These are phyloP conservation scores for Acanthamoeba triangularis DNA, from an alignment of 208 protist genomes.

Conservation along the genomic window DNA sequence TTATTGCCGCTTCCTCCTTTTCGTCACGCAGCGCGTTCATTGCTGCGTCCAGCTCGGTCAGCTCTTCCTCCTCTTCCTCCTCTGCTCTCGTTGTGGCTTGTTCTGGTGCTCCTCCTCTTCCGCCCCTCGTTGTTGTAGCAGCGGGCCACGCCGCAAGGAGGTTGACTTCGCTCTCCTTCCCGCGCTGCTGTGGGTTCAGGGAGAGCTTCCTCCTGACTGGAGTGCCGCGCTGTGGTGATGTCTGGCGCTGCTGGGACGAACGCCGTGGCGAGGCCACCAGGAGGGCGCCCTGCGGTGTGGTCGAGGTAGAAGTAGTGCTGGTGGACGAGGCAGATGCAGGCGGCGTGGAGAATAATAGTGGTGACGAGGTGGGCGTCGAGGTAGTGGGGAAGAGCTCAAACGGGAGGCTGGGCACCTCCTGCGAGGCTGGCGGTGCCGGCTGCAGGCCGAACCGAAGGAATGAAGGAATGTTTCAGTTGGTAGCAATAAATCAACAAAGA, in stretches of 20 bases:
- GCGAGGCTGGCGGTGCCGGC: background rate
- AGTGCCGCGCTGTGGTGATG: background rate
- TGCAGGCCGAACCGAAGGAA: background rate
- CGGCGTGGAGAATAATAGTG: background rate
- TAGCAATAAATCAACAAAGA: too few relatives aligned
- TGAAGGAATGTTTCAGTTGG: too few relatives aligned
- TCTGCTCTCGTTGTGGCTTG: background rate
- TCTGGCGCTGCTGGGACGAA: background rate
- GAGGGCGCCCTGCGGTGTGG: background rate
- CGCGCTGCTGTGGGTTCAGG: background rate
- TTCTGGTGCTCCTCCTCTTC: background rate
- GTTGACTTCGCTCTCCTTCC: slow-evolving; percentile 54
- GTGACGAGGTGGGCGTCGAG: background rate
- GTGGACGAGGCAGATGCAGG: background rate
- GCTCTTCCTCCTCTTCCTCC: slow-evolving; percentile 6
- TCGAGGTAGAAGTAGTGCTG: background rate
- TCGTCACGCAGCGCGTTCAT: background rate
- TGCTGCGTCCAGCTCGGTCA: background rate
- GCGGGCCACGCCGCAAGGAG: background rate
- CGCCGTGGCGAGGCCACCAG: background rate
- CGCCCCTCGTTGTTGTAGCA: background rate
- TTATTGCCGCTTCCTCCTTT: slow-evolving; percentile 15
- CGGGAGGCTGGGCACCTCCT: slow-evolving; percentile 48
- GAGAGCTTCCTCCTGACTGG: background rate
- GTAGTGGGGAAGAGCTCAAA: slow-evolving; percentile 34